Percentiles rank a stretch among this genome's conserved stretches.
These are phyloP conservation scores for Vaccinium macrocarpon DNA, from an alignment of 148 eudicot species.

Conservation along the genomic window DNA sequence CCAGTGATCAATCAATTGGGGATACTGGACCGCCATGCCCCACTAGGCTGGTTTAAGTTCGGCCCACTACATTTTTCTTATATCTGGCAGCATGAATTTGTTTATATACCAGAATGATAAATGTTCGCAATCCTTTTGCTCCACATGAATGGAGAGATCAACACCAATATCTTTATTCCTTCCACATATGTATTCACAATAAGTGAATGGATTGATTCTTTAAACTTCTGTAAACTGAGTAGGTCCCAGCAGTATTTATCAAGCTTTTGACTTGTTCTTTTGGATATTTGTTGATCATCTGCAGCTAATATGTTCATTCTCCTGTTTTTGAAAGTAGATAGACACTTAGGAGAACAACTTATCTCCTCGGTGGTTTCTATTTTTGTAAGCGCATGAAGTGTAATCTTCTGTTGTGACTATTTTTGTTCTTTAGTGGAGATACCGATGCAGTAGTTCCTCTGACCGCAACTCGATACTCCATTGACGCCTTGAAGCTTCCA, in stretches of 20 bases:
- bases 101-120: background rate
- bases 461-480: conserved; percentile 86
- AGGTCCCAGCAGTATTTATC: background rate
- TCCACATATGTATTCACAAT: background rate
- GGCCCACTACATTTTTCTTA: background rate
- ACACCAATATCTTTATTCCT: background rate
- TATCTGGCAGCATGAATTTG: background rate
- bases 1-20: no score
- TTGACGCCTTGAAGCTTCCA: conserved; percentile 81
- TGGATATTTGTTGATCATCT: background rate
- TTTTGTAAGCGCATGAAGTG: background rate
- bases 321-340: background rate
- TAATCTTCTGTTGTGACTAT: background rate
- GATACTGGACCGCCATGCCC: no score
- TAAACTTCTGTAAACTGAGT: background rate
- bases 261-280: background rate
- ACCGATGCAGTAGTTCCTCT: conserved; percentile 74
- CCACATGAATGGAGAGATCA: background rate
- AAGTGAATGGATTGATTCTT: background rate
- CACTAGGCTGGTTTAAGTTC: no score
- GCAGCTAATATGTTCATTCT: background rate
- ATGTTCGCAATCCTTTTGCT: background rate
- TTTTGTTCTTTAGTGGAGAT: conserved; percentile 21
- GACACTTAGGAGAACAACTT: no score
- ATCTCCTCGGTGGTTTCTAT: background rate